Conservation (phyloP, 2,329 filamentous ascomycete species). For the Hypoxylon sp. region DNA sequence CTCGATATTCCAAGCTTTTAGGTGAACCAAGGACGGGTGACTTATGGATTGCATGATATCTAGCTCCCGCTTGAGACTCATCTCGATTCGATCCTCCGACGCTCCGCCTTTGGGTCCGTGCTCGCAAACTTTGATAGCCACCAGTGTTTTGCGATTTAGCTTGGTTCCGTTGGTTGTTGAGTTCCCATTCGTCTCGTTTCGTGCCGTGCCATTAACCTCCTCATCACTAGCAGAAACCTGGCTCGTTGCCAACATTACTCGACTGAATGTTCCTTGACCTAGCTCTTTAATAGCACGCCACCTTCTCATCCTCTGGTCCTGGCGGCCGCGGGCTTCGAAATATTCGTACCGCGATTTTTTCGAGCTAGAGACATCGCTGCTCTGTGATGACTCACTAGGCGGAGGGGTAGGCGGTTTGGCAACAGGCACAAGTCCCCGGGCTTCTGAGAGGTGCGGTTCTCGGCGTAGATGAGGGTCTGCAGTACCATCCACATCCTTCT, state of each 20-base stretch:
- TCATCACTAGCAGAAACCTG: constrained; percentile 66
- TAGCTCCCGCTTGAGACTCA: constrained; percentile 91
- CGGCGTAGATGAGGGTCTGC: constrained; percentile 67
- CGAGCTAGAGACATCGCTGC: constrained; percentile 52
- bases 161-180: constrained; percentile 45
- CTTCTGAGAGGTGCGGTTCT: constrained; percentile 81
- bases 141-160: constrained; percentile 78
- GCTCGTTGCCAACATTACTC: constrained; percentile 89
- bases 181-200: constrained; percentile 48
- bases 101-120: constrained; percentile 93
- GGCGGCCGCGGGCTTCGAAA: constrained; percentile 74
- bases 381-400: constrained; percentile 74
- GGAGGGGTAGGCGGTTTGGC: constrained; percentile 80
- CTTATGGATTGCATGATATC: constrained; percentile 90
- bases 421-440: constrained; percentile 75
- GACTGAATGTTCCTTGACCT: constrained; percentile 94
- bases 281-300: constrained; percentile 84
- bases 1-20: constrained; percentile 91
- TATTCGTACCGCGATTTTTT: constrained; percentile 63
- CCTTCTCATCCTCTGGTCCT: constrained; percentile 73
- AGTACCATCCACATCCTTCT: constrained; percentile 45
- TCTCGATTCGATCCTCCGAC: constrained; percentile 90
- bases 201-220: constrained; percentile 50
- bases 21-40: constrained; percentile 88
- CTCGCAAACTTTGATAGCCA: constrained; percentile 95